Evolutionary conservation across 139 green algal species (phyloP).

Genomic region (Eudorina sp.): DNA sequence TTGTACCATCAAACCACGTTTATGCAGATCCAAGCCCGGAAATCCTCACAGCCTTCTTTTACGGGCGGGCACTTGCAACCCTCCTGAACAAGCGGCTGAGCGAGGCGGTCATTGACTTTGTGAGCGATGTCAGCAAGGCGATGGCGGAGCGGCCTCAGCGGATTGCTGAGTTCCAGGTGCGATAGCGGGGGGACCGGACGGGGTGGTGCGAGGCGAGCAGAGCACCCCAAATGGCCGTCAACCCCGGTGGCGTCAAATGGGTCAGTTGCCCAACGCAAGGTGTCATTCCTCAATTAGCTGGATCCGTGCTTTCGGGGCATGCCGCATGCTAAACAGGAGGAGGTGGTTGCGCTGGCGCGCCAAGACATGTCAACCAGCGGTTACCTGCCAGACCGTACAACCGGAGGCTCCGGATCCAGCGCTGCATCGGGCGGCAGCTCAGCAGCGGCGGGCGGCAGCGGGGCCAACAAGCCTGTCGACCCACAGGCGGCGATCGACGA

Average conservation of each 20-base stretch:
- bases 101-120: slow-evolving; percentile 34
- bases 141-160: slow-evolving; percentile 50
- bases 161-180: slow-evolving; percentile 45
- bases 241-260: too few relatives aligned
- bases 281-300: neutral
- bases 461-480: neutral
- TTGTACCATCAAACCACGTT: too few relatives aligned
- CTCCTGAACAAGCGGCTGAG: slow-evolving; percentile 25
- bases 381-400: slow-evolving; percentile 2
- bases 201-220: too few relatives aligned
- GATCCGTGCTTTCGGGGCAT: neutral
- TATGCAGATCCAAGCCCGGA: slow-evolving; percentile 20
- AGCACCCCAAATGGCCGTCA: too few relatives aligned
- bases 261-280: too few relatives aligned
- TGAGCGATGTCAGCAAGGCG: slow-evolving; percentile 46
- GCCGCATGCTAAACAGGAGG: slow-evolving; percentile 35
- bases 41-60: slow-evolving; percentile 53
- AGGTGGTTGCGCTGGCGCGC: slow-evolving; percentile 40
- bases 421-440: neutral
- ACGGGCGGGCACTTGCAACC: slow-evolving; percentile 43
- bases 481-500: slow-evolving; percentile 40
- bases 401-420: neutral
- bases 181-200: too few relatives aligned
- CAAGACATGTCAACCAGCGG: slow-evolving; percentile 40
- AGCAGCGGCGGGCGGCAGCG: neutral